Evolutionary conservation across 306 rosid genomes (phyloP), one percentile per base, ranked within the genome.

Genomic region (Begonia fuchsioides): DNA sequence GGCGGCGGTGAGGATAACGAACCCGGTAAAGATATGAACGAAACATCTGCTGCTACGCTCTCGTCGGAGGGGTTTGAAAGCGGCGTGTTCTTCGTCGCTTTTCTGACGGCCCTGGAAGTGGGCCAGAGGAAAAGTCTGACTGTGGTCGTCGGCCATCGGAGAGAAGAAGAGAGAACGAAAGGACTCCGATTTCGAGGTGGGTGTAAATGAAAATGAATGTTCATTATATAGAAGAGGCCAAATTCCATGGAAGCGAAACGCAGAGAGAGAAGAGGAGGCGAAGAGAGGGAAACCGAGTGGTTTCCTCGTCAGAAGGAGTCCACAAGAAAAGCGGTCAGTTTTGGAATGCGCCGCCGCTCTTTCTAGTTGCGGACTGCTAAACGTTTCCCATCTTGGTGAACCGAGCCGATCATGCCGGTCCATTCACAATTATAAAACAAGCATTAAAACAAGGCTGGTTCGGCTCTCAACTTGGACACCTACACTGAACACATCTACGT

Each of bases 11-110:
- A 38, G 64, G 19, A 72, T 0, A 32, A 83, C 93, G 38, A 83
- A 53, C 1, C 13, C 13, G 0, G 80, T 32, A 12, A 87, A 74
- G 19, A 72, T 0, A 52, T 56, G 73, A 5, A 87, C 68, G 52
- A 83, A 80, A 49, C 88, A 72, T 61, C 74, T 83, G 71, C 61
- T 69, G 65, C 56, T 73, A 26, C 76, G 41, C 39, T 82, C 73
- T 11, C 62, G 12, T 11, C 51, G 56, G 9, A 48, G 62, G 38
- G 62, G 44, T 47, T 46, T 68, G 62, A 65, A 52, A 13, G 71
- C 54, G 12, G 67, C 53, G 1, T 51, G 41, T 15, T 63, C 74
- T 52, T 73, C 51, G 49, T 75, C 60, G 67, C 71, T 62, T 26
- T 47, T 67, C 10, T 41, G 60, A 52, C 60, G 56, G n/a, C 54